A percentile compares a stretch with the other conserved stretches of the same genome.
phyloP scores from a whole-genome alignment of 371 early-diverging fungal species.

The Apophysomyces elegans region DNA sequence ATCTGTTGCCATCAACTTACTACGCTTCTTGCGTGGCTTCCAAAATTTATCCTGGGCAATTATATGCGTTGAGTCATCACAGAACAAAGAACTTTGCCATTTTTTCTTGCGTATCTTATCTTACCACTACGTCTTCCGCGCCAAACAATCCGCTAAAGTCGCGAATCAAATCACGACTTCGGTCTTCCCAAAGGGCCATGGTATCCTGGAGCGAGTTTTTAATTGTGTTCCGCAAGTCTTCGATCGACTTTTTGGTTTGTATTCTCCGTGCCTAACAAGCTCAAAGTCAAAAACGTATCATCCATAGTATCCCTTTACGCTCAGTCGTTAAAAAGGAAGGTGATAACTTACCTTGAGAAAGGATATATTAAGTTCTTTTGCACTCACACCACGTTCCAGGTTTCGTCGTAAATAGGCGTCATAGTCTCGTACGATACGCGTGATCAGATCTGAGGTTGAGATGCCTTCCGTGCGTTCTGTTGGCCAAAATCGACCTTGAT shows the following conservation, averaged over 20 bases:
- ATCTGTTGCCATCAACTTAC: slow-evolving; percentile 12
- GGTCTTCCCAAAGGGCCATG: slow-evolving; percentile 71
- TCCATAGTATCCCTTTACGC: background rate
- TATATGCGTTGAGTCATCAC: too few relatives aligned
- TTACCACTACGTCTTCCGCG: slow-evolving; percentile 63
- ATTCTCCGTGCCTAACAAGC: slow-evolving; percentile 71
- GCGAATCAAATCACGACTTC: slow-evolving; percentile 72
- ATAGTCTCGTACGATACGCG: slow-evolving; percentile 95
- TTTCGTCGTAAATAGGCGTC: slow-evolving; percentile 93
- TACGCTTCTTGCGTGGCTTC: slow-evolving; percentile 15
- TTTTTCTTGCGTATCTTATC: background rate
- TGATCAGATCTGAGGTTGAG: slow-evolving; percentile 94
- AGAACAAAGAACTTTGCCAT: background rate
- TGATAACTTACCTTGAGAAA: slow-evolving; percentile 70
- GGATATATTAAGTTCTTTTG: slow-evolving; percentile 90
- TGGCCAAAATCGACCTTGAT: slow-evolving; percentile 86
- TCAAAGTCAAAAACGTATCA: slow-evolving; percentile 4
- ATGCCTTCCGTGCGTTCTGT: slow-evolving; percentile 94
- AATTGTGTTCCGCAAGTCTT: slow-evolving; percentile 67
- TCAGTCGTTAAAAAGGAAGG: background rate
- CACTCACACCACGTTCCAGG: slow-evolving; percentile 88
- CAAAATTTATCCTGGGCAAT: slow-evolving; percentile 17
- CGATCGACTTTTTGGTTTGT: slow-evolving; percentile 73
- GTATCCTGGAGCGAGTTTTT: slow-evolving; percentile 53
- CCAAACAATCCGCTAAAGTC: slow-evolving; percentile 78